Percentiles rank a stretch among this genome's conserved stretches.
phyloP scores from a whole-genome alignment of 1,284 basidiomycete species.

The Cutaneotrichosporon spelunceum region DNA sequence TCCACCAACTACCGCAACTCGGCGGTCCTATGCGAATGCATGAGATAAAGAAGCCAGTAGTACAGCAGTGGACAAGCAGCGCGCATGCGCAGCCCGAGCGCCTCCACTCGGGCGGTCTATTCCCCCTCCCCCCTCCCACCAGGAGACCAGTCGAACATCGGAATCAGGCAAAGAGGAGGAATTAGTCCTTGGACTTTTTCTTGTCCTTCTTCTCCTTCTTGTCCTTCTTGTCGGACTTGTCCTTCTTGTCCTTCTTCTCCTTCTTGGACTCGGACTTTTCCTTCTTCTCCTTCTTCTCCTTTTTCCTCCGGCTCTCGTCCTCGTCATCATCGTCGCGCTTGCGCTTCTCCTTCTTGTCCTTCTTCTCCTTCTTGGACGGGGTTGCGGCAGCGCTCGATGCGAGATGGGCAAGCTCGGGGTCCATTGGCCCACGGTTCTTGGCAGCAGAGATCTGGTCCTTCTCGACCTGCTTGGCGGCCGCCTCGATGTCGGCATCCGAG shows the following conservation, averaged over 20 bases:
- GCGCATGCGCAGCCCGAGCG: constrained; percentile 2
- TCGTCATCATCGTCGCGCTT: constrained; percentile 28
- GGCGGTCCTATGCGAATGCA: constrained; percentile 17
- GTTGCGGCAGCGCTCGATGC: constrained; percentile 21
- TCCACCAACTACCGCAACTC: background rate
- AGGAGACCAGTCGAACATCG: constrained; percentile 1
- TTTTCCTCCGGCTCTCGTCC: constrained; percentile 35
- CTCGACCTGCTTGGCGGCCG: constrained; percentile 53
- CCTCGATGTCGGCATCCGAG: constrained; percentile 51
- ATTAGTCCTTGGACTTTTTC: constrained; percentile 4
- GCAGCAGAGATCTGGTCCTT: constrained; percentile 55
- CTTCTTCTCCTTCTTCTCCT: constrained; percentile 37
- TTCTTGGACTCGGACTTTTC: constrained; percentile 3
- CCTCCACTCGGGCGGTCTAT: constrained; percentile 8
- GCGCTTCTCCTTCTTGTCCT: constrained; percentile 62
- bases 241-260: constrained; percentile 5
- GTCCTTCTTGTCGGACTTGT: constrained; percentile 10
- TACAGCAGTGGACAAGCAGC: constrained; percentile 16
- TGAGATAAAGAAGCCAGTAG: constrained; percentile 18
- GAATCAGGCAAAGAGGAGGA: constrained; percentile 1
- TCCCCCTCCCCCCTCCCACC: constrained; percentile 7
- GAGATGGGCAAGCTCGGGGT: constrained; percentile 48
- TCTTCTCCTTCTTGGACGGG: constrained; percentile 35
- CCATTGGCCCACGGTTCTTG: constrained; percentile 28
- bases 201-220: constrained; percentile 4